A percentile compares a stretch with the other conserved stretches of the same genome.
Conservation (phyloP, 2,329 filamentous ascomycete genomes). For the Pezicula neosporulosa region DNA sequence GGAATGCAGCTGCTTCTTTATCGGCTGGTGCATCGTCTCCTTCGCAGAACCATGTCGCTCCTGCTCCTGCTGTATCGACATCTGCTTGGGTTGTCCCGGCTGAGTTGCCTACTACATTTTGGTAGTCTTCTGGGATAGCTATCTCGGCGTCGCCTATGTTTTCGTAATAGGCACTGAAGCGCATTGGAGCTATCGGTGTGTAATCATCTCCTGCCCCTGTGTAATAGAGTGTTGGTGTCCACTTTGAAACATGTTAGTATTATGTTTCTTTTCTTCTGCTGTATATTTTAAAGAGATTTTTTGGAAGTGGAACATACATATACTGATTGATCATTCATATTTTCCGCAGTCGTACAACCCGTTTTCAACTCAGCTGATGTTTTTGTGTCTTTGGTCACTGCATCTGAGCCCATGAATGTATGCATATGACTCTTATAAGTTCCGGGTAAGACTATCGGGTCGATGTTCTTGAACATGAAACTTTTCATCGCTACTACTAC, state of each 20-base stretch:
- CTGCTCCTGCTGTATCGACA: constrained; percentile 24
- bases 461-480: constrained; percentile 43
- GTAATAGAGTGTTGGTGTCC: constrained; percentile 39
- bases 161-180: constrained; percentile 45
- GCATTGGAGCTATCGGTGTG: constrained; percentile 29
- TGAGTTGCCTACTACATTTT: constrained; percentile 37
- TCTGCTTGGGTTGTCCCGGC: constrained; percentile 31
- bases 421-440: constrained; percentile 39
- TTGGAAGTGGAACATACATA: constrained; percentile 29
- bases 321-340: constrained; percentile 42
- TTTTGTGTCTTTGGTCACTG: constrained; percentile 34
- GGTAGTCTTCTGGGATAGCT: constrained; percentile 39
- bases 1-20: constrained; percentile 26
- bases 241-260: constrained; percentile 11
- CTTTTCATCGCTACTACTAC: not conserved
- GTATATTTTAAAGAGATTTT: no score
- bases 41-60: constrained; percentile 35
- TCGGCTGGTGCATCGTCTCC: constrained; percentile 16
- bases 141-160: constrained; percentile 38
- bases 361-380: constrained; percentile 32
- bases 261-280: no score
- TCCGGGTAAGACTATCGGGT: constrained; percentile 39
- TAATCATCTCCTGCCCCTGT: constrained; percentile 24
- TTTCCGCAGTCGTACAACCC: constrained; percentile 41
- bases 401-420: constrained; percentile 42